phyloP scores from a whole-genome alignment of 2,329 filamentous ascomycete species.

The Verticillium nonalfalfae region DNA sequence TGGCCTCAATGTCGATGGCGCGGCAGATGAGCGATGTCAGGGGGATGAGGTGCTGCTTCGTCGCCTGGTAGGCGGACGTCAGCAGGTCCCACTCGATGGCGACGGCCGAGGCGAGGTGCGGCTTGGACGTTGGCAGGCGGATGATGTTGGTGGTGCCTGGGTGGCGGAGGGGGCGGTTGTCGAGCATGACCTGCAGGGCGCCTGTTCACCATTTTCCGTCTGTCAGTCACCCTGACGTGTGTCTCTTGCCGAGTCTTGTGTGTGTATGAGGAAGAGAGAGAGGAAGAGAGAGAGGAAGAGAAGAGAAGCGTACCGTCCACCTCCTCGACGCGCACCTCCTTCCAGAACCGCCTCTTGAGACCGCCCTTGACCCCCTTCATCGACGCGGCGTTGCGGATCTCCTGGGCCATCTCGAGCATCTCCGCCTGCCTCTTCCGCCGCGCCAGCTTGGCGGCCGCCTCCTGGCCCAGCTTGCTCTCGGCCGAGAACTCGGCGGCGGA shows the following conservation, averaged over 20 bases:
- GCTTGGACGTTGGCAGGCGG: conserved; percentile 67
- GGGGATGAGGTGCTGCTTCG: conserved; percentile 82
- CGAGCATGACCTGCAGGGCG: conserved; percentile 62
- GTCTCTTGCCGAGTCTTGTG: background rate
- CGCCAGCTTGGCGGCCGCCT: conserved; percentile 32
- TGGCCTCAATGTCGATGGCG: conserved; percentile 75
- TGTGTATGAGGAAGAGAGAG: background rate
- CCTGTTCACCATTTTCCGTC: conserved; percentile 21
- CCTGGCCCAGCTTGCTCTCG: conserved; percentile 25
- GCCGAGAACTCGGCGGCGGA: conserved; percentile 28
- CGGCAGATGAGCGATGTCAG: conserved; percentile 80
- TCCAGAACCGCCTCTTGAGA: conserved; percentile 78
- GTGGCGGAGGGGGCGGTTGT: conserved; percentile 72
- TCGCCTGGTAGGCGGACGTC: conserved; percentile 72
- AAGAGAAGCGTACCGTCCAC: conserved; percentile 46
- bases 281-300: no score
- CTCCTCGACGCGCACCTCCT: conserved; percentile 67
- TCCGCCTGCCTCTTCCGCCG: conserved; percentile 48
- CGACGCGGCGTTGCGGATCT: conserved; percentile 25
- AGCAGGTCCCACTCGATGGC: conserved; percentile 92
- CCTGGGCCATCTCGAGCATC: conserved; percentile 44
- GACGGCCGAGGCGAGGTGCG: conserved; percentile 75
- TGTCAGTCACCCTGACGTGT: background rate
- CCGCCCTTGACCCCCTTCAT: conserved; percentile 30
- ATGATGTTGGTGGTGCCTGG: conserved; percentile 67